Percentiles rank a stretch among this genome's conserved stretches.
Conservation (phyloP, 148 eudicot genomes). For the Chenopodium quinoa region DNA sequence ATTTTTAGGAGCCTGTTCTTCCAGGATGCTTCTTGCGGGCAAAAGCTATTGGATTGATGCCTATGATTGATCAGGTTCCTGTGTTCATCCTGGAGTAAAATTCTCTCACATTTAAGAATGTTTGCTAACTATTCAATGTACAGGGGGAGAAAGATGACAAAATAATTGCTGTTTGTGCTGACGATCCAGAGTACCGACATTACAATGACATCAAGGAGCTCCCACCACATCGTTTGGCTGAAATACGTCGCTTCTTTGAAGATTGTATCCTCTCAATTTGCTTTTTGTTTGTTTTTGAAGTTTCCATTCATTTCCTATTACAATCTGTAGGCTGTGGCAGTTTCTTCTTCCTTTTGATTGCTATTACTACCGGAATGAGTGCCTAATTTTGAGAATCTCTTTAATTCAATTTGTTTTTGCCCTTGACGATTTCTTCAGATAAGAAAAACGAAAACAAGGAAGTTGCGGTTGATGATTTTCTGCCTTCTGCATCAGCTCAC, state of each 20-base stretch:
- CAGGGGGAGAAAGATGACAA: slow-evolving; percentile 89
- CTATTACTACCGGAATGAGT: background rate
- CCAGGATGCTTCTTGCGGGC: slow-evolving; percentile 87
- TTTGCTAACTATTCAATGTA: slow-evolving; percentile 11
- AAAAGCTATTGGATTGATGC: slow-evolving; percentile 82
- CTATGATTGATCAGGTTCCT: slow-evolving; percentile 80
- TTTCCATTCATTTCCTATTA: background rate
- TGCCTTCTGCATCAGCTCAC: slow-evolving; percentile 46
- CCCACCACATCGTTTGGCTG: slow-evolving; percentile 86
- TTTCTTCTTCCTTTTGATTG: background rate
- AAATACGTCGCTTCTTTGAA: slow-evolving; percentile 85
- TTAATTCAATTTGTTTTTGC: background rate
- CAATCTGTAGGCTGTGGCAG: background rate
- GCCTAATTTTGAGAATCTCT: background rate
- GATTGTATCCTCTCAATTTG: slow-evolving; percentile 58
- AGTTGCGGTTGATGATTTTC: slow-evolving; percentile 58
- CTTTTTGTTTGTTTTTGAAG: too few relatives aligned
- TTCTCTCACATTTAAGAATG: background rate
- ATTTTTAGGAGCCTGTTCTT: slow-evolving; percentile 68
- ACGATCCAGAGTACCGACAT: slow-evolving; percentile 73
- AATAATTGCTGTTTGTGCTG: slow-evolving; percentile 84
- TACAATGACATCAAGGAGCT: slow-evolving; percentile 75
- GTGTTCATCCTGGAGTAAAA: background rate
- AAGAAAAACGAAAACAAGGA: slow-evolving; percentile 68
- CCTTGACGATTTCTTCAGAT: slow-evolving; percentile 32